Evolutionary conservation across 2,329 filamentous ascomycete genomes (phyloP).

Genomic region (Colletotrichum sp.): DNA sequence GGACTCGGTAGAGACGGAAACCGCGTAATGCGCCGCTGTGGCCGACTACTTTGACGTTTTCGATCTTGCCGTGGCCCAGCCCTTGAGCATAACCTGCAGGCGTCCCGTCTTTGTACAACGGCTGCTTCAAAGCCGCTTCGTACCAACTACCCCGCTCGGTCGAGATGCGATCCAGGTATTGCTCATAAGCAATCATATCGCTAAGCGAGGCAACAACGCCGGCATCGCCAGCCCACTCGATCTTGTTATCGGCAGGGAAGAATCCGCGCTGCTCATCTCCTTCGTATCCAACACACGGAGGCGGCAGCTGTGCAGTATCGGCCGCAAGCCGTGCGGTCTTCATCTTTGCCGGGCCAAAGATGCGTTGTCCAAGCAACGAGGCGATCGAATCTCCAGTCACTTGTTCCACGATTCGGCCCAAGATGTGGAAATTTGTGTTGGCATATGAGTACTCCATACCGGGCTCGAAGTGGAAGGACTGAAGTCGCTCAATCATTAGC

Average conservation of each 20-base stretch:
- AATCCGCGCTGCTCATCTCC: constrained; percentile 41
- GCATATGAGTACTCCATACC: constrained; percentile 48
- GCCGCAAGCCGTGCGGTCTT: constrained; percentile 41
- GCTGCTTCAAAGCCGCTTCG: constrained; percentile 19
- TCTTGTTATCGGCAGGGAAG: constrained; percentile 39
- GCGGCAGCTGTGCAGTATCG: constrained; percentile 41
- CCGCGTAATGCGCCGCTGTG: constrained; percentile 48
- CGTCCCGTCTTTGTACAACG: constrained; percentile 33
- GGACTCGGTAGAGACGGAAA: constrained; percentile 39
- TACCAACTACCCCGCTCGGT: constrained; percentile 39
- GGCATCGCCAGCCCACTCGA: constrained; percentile 52
- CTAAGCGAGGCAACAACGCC: constrained; percentile 45
- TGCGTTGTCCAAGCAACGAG: constrained; percentile 37
- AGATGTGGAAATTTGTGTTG: constrained; percentile 47
- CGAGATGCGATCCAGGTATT: constrained; percentile 37
- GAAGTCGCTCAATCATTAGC: constrained; percentile 33
- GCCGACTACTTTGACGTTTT: constrained; percentile 32
- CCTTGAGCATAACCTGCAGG: constrained; percentile 42
- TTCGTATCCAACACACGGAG: constrained; percentile 48
- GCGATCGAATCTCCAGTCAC: constrained; percentile 38
- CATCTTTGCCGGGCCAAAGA: constrained; percentile 47
- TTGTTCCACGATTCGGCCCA: constrained; percentile 42
- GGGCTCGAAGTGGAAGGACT: constrained; percentile 44
- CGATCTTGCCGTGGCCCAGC: constrained; percentile 30
- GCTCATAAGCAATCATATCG: constrained; percentile 53